Percentiles rank a stretch among this genome's conserved stretches.
Conservation (phyloP, 2,329 filamentous ascomycete genomes). For the Fusarium multiceps region DNA sequence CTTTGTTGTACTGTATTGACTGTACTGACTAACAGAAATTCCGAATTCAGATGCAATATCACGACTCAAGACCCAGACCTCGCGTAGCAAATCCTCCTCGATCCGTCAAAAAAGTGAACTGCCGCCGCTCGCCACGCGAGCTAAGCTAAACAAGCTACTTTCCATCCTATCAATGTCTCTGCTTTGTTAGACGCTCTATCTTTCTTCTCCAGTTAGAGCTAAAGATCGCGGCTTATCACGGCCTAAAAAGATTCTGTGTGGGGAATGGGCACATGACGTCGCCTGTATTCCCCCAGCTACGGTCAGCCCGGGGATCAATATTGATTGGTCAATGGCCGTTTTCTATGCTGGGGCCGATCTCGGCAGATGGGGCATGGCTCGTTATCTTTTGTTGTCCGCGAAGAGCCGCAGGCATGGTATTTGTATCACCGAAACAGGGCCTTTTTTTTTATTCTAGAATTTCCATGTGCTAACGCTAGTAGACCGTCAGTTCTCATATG, state of each 20-base stretch:
- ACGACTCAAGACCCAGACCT: constrained; percentile 16
- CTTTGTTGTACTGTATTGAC: neutral
- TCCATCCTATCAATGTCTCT: neutral
- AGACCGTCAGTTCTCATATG: neutral
- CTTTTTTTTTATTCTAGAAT: neutral
- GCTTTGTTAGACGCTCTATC: neutral
- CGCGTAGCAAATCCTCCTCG: constrained; percentile 22
- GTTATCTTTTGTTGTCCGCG: constrained; percentile 36
- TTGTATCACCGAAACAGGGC: constrained; percentile 3
- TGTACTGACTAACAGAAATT: constrained; percentile 35
- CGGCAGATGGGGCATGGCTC: constrained; percentile 30
- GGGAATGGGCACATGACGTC: constrained; percentile 44
- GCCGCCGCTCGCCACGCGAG: constrained; percentile 21
- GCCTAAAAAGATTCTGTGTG: constrained; percentile 38
- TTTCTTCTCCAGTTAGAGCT: constrained; percentile 4
- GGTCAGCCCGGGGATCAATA: constrained; percentile 6
- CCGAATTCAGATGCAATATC: constrained; percentile 23
- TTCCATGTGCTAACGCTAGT: neutral
- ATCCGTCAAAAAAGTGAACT: neutral
- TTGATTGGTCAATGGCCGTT: constrained; percentile 44
- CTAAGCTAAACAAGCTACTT: constrained; percentile 17
- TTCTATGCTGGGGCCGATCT: constrained; percentile 37
- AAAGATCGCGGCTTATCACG: constrained; percentile 48
- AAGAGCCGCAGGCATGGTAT: constrained; percentile 37
- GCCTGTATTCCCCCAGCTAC: constrained; percentile 27